Evolutionary conservation across 2,329 filamentous ascomycete species (phyloP), one percentile per base, ranked within the genome.

Genomic region (Bimuria novae-zelandiae): DNA sequence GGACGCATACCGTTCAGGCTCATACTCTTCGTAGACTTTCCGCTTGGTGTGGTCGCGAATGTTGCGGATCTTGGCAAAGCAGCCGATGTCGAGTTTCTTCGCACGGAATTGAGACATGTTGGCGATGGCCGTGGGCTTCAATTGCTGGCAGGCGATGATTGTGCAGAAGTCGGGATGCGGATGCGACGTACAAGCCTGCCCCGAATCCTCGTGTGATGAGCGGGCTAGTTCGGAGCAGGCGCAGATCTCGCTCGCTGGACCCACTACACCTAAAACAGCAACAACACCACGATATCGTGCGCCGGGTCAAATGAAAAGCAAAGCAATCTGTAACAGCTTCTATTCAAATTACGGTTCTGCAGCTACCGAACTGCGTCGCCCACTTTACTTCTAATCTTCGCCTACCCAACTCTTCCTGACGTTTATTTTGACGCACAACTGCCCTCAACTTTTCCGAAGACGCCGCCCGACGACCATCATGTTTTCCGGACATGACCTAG

Each of bases 1-100:
- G 54, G 22, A 48, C 39, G 61, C 72, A 59, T 80, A 95, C 92
- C 93, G 88, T 78, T 97, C 89, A 4, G 92, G 85, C 79, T 99
- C 94, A 71, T 88, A 80, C 72, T 91, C 82, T 71, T 89, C 89
- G 69, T 92, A 97, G 54, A 92, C 90, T 79, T 95, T 93, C 68
- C 94, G 89, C 84, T 97, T 99, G 50, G 92, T 92, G 79, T 97
- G 91, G 76, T 99, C 94, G 67, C 94, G 90, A 72, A 99, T 89
- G 62, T 90, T 84, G 63, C 88, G 88, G 73, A 88, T 85, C 71
- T 97, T 97, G 78, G 95, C 76, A 71, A 89, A 96, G 73, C 90
- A 90, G 73, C 89, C 87, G 63, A 97, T 79, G 66, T 97, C 92
- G 64, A 97, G 86, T 81, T 87, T 92, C 78, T 96, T 96, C 27